A percentile compares a stretch with the other conserved stretches of the same genome.
phyloP scores from a whole-genome alignment of 2,329 filamentous ascomycete species.

The Colletotrichum cordylinicola region DNA sequence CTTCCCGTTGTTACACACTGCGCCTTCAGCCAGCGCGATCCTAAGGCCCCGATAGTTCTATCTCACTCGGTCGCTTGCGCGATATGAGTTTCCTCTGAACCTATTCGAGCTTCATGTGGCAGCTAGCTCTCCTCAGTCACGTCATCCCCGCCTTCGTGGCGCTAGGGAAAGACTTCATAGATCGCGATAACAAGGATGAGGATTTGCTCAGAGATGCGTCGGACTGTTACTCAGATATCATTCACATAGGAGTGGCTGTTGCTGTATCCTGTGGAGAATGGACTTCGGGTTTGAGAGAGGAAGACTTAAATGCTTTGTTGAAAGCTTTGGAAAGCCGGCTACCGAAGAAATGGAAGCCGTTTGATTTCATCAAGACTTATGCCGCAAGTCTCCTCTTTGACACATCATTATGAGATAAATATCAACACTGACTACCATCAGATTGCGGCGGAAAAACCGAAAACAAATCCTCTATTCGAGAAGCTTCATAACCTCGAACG shows the following conservation, averaged over 20 bases:
- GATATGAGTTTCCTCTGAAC: no score
- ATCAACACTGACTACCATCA: accelerated
- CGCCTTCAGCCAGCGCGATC: no score
- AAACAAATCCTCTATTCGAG: accelerated
- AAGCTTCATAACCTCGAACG: not conserved
- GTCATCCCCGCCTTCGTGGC: not conserved
- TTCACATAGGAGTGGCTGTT: not conserved
- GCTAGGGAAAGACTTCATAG: not conserved
- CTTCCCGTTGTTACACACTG: no score
- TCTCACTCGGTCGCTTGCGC: no score
- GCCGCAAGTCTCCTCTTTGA: not conserved
- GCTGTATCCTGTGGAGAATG: not conserved
- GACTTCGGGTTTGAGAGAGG: not conserved
- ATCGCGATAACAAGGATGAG: accelerated
- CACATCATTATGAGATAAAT: not conserved
- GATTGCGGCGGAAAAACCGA: not conserved
- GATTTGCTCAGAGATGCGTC: not conserved
- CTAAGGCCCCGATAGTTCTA: no score
- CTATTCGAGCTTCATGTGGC: not conserved
- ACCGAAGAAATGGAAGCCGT: not conserved
- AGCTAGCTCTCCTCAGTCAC: not conserved
- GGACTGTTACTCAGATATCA: not conserved
- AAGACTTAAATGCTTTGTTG: not conserved
- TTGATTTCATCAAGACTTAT: not conserved
- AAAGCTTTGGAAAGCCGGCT: not conserved